These are phyloP conservation scores for Tinospora cordifolia DNA, from an alignment of 164 flowering plant species.

Conservation along the genomic window DNA sequence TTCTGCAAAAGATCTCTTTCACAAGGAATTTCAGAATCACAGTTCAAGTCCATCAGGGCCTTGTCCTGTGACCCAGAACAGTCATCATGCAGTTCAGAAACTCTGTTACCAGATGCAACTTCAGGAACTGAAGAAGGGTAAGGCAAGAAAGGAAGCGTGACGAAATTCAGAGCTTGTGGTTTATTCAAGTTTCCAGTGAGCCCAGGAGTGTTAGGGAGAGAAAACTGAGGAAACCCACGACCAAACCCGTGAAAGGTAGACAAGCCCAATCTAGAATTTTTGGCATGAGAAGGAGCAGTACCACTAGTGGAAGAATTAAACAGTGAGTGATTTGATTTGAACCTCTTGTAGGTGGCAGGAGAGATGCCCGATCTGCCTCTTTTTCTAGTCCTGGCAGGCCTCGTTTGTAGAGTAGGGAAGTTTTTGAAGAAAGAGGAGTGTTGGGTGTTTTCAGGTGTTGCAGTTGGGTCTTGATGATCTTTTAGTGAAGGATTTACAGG, in stretches of 20 bases:
- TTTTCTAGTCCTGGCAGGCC: slow-evolving; percentile 58
- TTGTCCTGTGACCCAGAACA: slow-evolving; percentile 2
- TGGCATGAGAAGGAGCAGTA: slow-evolving; percentile 22
- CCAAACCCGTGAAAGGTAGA: slow-evolving; percentile 32
- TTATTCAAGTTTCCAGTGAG: slow-evolving; percentile 7
- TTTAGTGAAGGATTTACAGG: slow-evolving; percentile 15
- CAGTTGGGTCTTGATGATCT: no score
- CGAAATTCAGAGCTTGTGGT: slow-evolving; percentile 25
- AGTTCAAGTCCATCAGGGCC: slow-evolving; percentile 37
- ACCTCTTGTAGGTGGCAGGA: slow-evolving; percentile 33
- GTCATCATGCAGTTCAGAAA: slow-evolving; percentile 3
- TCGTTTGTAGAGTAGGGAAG: slow-evolving; percentile 44
- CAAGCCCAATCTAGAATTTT: slow-evolving; percentile 16
- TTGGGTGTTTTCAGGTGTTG: slow-evolving; percentile 29
- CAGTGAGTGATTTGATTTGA: slow-evolving; percentile 18
- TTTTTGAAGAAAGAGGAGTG: slow-evolving; percentile 40
- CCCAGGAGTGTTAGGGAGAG: slow-evolving; percentile 12
- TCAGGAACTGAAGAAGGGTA: slow-evolving; percentile 20
- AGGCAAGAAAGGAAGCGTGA: slow-evolving; percentile 50
- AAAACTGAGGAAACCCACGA: slow-evolving; percentile 20
- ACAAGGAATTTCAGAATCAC: slow-evolving; percentile 27
- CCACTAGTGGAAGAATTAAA: slow-evolving; percentile 20
- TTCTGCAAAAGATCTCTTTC: slow-evolving; percentile 44
- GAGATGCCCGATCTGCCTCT: slow-evolving; percentile 37
- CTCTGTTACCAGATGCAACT: background rate